A percentile compares a stretch with the other conserved stretches of the same genome.
phyloP scores from a whole-genome alignment of 1,284 basidiomycete species.

The Stygiomarasmius scandens region DNA sequence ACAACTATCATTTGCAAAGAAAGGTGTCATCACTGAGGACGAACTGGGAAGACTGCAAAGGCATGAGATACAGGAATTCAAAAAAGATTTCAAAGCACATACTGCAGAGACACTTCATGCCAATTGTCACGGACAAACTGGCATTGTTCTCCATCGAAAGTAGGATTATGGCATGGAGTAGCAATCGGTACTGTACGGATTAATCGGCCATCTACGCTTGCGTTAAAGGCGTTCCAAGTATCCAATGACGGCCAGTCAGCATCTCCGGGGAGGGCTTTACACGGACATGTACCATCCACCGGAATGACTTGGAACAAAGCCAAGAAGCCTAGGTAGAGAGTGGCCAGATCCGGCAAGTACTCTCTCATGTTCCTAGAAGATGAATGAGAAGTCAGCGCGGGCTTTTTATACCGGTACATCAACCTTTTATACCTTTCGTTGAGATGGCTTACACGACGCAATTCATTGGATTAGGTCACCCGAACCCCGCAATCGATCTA shows the following conservation, averaged over 20 bases:
- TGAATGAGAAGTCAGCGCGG: too few relatives aligned
- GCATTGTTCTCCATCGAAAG: conserved; percentile 15
- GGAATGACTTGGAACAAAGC: too few relatives aligned
- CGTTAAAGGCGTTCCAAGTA: conserved; percentile 26
- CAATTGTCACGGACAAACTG: conserved; percentile 17
- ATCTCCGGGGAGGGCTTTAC: conserved; percentile 16
- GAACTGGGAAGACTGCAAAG: conserved; percentile 10
- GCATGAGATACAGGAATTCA: not conserved
- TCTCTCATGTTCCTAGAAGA: too few relatives aligned
- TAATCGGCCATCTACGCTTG: conserved; percentile 23
- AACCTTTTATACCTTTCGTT: too few relatives aligned
- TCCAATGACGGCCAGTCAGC: conserved; percentile 21
- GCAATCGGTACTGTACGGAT: conserved; percentile 25
- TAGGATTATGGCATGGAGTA: conserved; percentile 21
- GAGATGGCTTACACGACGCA: too few relatives aligned
- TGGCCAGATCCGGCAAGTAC: too few relatives aligned
- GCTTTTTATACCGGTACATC: too few relatives aligned
- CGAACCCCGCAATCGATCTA: too few relatives aligned
- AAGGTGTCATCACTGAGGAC: conserved; percentile 18
- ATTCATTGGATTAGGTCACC: too few relatives aligned
- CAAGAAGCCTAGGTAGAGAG: too few relatives aligned
- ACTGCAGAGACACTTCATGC: conserved; percentile 21
- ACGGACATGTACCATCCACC: not conserved
- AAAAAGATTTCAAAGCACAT: not conserved
- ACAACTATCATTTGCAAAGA: conserved; percentile 26